These are phyloP conservation scores for Saccharomycopsis sp. DNA, from an alignment of 805 yeast species.

Conservation along the genomic window DNA sequence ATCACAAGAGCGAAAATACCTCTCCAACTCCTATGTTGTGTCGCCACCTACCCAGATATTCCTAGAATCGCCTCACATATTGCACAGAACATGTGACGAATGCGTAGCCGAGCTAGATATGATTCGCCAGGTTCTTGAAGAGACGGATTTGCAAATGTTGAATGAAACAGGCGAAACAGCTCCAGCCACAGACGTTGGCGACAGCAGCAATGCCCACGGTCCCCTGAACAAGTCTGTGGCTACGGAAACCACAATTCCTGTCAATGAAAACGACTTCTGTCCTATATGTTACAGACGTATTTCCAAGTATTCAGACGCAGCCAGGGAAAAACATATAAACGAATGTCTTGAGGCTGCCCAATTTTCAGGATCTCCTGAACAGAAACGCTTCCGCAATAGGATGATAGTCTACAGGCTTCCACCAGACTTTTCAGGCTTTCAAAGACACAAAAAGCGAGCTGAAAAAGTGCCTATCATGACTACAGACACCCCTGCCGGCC, in stretches of 20 bases:
- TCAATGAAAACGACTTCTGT: slow-evolving; percentile 21
- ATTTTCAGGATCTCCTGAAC: slow-evolving; percentile 55
- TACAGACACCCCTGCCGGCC: neutral
- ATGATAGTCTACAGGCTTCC: slow-evolving; percentile 70
- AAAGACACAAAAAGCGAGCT: neutral
- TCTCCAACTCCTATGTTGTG: slow-evolving; percentile 54
- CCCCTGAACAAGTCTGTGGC: slow-evolving; percentile 25
- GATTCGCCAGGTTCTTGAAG: slow-evolving; percentile 38
- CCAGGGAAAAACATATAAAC: slow-evolving; percentile 61
- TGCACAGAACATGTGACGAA: slow-evolving; percentile 68
- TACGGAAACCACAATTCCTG: neutral
- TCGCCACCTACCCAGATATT: slow-evolving; percentile 43
- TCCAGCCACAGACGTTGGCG: slow-evolving; percentile 14
- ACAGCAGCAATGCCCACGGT: slow-evolving; percentile 32
- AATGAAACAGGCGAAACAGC: slow-evolving; percentile 1
- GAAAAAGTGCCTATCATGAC: neutral
- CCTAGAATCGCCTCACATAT: slow-evolving; percentile 44
- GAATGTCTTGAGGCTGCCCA: slow-evolving; percentile 58
- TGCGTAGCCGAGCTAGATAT: slow-evolving; percentile 59
- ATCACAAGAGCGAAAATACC: slow-evolving; percentile 41
- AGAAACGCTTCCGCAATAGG: slow-evolving; percentile 55
- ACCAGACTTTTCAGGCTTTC: slow-evolving; percentile 1
- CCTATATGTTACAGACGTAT: slow-evolving; percentile 32
- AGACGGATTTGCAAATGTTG: slow-evolving; percentile 4
- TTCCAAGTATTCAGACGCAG: slow-evolving; percentile 25